Evolutionary conservation across 495 filamentous ascomycete species (phyloP).

Genomic region (Penicillium alfredii): DNA sequence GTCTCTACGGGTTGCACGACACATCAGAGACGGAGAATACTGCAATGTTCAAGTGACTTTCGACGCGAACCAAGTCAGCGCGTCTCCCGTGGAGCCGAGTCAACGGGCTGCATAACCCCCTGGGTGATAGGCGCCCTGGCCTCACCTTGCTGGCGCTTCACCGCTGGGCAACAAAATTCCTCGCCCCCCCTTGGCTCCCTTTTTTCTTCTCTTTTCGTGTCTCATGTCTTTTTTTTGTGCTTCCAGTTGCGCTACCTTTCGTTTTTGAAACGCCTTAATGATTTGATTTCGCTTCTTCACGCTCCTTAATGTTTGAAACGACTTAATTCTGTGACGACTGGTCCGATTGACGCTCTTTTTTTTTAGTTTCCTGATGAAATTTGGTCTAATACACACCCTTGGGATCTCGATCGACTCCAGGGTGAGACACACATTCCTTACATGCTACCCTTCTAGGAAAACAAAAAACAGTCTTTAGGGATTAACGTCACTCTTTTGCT

Average conservation of each 20-base stretch:
- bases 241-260: conserved; percentile 31
- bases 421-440: conserved; percentile 36
- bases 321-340: conserved; percentile 5
- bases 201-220: conserved; percentile 1
- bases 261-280: conserved; percentile 32
- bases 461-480: conserved; percentile 13
- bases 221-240: conserved; percentile 27
- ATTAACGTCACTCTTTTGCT: conserved; percentile 12
- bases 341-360: conserved; percentile 33
- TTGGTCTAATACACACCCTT: too few relatives aligned
- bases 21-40: too few relatives aligned
- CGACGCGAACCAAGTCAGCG: neutral
- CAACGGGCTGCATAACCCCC: conserved; percentile 14
- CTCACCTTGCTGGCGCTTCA: conserved; percentile 17
- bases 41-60: too few relatives aligned
- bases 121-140: conserved; percentile 12
- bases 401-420: conserved; percentile 14
- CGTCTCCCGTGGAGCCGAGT: neutral
- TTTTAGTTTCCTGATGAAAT: too few relatives aligned
- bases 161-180: conserved; percentile 37
- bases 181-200: conserved; percentile 20
- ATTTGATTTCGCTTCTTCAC: conserved; percentile 16
- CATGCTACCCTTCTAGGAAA: conserved; percentile 17
- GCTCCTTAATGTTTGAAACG: conserved; percentile 15
- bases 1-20: too few relatives aligned